phyloP scores from a whole-genome alignment of 805 yeast genomes.

The Candida tallmaniae region DNA sequence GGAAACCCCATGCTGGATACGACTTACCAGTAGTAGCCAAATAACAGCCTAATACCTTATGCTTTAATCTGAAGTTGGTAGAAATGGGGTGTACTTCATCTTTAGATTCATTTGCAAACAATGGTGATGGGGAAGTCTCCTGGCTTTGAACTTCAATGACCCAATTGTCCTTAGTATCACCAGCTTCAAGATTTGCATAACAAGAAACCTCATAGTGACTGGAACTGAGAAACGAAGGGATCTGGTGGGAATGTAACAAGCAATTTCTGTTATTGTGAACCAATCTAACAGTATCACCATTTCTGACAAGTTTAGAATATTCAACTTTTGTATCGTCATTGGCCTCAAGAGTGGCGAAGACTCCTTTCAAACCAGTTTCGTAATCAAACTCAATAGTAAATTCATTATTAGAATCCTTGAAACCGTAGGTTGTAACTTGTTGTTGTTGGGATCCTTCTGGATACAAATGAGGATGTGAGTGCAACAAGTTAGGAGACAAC shows the following conservation, averaged over 20 bases:
- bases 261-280: conserved; percentile 67
- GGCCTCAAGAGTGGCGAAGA: conserved; percentile 27
- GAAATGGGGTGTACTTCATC: conserved; percentile 68
- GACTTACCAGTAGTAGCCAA: conserved; percentile 67
- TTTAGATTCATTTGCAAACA: conserved; percentile 44
- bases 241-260: conserved; percentile 77
- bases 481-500: conserved; percentile 69
- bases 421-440: conserved; percentile 90
- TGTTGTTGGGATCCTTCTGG: conserved; percentile 94
- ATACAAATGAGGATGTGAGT: conserved; percentile 80
- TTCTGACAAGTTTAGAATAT: conserved; percentile 36
- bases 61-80: conserved; percentile 64
- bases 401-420: conserved; percentile 81
- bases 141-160: conserved; percentile 75
- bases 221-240: conserved; percentile 69
- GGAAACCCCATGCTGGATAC: conserved; percentile 81
- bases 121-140: conserved; percentile 35
- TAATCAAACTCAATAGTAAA: conserved; percentile 68
- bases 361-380: conserved; percentile 27
- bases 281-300: conserved; percentile 68
- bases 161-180: conserved; percentile 90
- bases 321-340: conserved; percentile 16
- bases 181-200: conserved; percentile 66
- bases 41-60: conserved; percentile 65
- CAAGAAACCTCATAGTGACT: conserved; percentile 80